Evolutionary conservation across 2,329 filamentous ascomycete genomes (phyloP).

Genomic region (Hypoxylon rubiginosum): DNA sequence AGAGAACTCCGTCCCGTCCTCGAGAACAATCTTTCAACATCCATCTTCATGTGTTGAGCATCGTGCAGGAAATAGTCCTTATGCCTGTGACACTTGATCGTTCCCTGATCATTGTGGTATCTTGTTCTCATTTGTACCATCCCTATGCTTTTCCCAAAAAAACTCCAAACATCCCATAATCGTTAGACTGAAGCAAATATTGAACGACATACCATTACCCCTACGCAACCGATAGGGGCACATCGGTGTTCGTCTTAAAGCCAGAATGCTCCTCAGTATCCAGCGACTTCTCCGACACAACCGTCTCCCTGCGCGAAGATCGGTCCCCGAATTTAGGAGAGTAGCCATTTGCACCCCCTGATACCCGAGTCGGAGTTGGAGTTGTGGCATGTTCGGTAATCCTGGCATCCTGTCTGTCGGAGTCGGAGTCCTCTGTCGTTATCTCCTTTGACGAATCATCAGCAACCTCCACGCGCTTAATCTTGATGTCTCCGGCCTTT

Average conservation of each 20-base stretch:
- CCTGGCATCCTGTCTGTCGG: not conserved
- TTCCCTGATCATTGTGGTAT: conserved; percentile 46
- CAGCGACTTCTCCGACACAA: conserved; percentile 11
- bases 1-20: conserved; percentile 24
- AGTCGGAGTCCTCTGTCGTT: conserved; percentile 1
- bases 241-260: conserved; percentile 31
- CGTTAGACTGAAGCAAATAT: conserved; percentile 37
- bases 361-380: conserved; percentile 27
- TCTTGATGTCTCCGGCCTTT: conserved; percentile 37
- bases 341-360: conserved; percentile 6
- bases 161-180: conserved; percentile 45
- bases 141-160: conserved; percentile 33
- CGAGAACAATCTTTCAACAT: conserved; percentile 34
- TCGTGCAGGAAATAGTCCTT: conserved; percentile 27
- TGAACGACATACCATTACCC: conserved; percentile 11
- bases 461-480: conserved; percentile 12
- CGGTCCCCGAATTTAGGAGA: conserved; percentile 31
- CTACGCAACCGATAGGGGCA: conserved; percentile 43
- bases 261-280: conserved; percentile 32
- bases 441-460: conserved; percentile 8
- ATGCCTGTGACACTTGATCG: conserved; percentile 43
- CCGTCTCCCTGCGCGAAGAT: conserved; percentile 32
- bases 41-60: conserved; percentile 30
- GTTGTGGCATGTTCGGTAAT: conserved; percentile 17
- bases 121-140: conserved; percentile 35